Evolutionary conservation across 495 filamentous ascomycete genomes (phyloP), one percentile per base, ranked within the genome.

Genomic region (Cercophora samala): DNA sequence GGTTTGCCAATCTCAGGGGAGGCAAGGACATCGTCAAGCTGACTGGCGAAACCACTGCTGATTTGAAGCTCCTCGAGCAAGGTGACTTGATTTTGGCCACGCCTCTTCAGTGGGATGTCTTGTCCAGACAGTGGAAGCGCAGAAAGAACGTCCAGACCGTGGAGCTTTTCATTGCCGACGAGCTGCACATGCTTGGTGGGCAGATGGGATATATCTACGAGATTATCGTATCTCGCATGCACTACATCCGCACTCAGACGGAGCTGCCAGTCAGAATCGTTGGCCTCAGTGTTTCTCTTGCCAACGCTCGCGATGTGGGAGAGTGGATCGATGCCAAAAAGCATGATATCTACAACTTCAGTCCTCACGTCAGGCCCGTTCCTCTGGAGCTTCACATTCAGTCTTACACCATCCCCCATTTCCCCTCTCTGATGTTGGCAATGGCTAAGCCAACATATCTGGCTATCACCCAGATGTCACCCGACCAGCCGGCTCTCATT

Each of bases 261-360:
- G 90, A 96, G 74, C 88, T 88, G 46, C 83, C 89, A 24, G 86
- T 98, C 85, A 89, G 95, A 29, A 92, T 98, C 51, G 81, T 98
- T 64, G 95, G 93, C 8, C 80, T 99, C 64, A 96, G 92, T 76
- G 96, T 97, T 54, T 93, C 94, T 19, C 84, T 99, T 25, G 89
- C 95, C 15, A 98, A 97, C 76, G 88, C 95, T 52, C 88, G 93
- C 54, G 95, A 98, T 74, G 86, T 98, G 66, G 93, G 96, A 56
- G 96, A 98, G 78, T 99, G 95, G 95, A 96, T 98, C 70, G 96
- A 96, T 65, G 96, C 95, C n/a, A 94, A 88, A 66, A 98, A 97
- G 81, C 96, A 99, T 74, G 96, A 92, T 42, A 96, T 97, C 65
- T 98, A 91, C 84, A 99, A 98, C 79, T 99, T 99, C 84, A 97